Base-by-base conservation (phyloP, 768 basidiomycete genomes). In the Podaxis pistillaris region DNA sequence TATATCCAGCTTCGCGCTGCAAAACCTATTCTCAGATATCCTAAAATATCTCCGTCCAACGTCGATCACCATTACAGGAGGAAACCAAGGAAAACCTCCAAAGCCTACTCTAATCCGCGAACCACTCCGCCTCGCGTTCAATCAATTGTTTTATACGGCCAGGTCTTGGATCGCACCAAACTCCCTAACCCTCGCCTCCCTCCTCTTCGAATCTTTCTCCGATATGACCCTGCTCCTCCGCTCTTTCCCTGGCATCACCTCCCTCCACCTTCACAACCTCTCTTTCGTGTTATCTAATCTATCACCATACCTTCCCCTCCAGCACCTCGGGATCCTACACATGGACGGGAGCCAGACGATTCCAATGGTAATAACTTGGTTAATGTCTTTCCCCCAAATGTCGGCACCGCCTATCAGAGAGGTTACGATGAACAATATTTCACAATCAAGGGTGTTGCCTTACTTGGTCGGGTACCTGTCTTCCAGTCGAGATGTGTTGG, bases 131-230 rank as follows among this genome's bases (percentile, higher is more conserved):
- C 3, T 51, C n/a, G 33, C 50, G 17, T 26, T 59, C 7, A 44
- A 33, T 5, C 33, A 59, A 38, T 19, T 49, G 7, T 28, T 59
- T 24, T 26, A 12, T 19, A 22, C 8, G 22, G 30, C 49, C 13
- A 59, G 13, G 5, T 8, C 36, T 40, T 5, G 4, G 12, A 38
- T 22, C 15, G 12, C 36, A 28, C 50, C 50, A 38, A 59, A 49
- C 1, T 37, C 13, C 15, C 22, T 59, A 6, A 50, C 49, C 8
- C 30, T 52, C n/a, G 38, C 58, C 4, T 51, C 37, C 5, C 58
- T 59, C 49, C 17, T 36, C 36, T 59, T 59, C 12, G 58, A 59
- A 15, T 38, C 33, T 33, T 59, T 51, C 38, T 59, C 49, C 7
- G 47, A 59, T 17, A 8, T 52, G 12, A 59, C 58, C 1, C 36